Percentiles rank a stretch among this genome's conserved stretches.
phyloP scores from a whole-genome alignment of 2,329 filamentous ascomycete species.

The Penicillium sp. region DNA sequence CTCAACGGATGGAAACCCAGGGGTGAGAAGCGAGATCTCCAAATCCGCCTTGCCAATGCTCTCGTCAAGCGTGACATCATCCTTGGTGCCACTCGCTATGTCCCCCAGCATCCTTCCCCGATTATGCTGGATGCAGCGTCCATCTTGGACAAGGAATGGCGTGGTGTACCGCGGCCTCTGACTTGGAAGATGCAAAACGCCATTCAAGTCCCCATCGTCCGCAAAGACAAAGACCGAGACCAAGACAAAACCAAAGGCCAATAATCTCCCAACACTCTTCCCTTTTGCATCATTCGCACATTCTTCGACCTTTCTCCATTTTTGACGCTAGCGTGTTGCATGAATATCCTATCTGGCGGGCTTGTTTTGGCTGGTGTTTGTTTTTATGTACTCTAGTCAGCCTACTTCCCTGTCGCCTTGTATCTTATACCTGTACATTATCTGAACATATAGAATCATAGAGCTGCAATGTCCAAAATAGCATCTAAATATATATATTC shows the following conservation, averaged over 20 bases:
- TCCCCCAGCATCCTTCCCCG: conserved; percentile 23
- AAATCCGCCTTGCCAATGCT: conserved; percentile 25
- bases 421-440: conserved; percentile 19
- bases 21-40: conserved; percentile 26
- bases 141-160: conserved; percentile 34
- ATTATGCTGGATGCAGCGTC: conserved; percentile 38
- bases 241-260: neutral
- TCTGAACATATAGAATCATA: conserved; percentile 12
- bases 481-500: neutral
- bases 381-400: conserved; percentile 11
- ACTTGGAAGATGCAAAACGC: conserved; percentile 34
- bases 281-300: neutral
- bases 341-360: conserved; percentile 13
- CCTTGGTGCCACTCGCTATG: conserved; percentile 18
- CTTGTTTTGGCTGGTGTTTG: conserved; percentile 7
- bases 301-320: conserved; percentile 4
- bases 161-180: conserved; percentile 21
- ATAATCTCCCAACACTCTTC: neutral
- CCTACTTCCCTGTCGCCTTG: conserved; percentile 5
- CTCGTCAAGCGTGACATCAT: conserved; percentile 32
- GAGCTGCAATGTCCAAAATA: neutral
- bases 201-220: conserved; percentile 31
- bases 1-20: conserved; percentile 19
- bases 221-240: conserved; percentile 2
- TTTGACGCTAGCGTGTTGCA: conserved; percentile 22